Evolutionary conservation across 2,329 filamentous ascomycete species (phyloP), one percentile per base, ranked within the genome.

Genomic region (Cercospora citrullina): DNA sequence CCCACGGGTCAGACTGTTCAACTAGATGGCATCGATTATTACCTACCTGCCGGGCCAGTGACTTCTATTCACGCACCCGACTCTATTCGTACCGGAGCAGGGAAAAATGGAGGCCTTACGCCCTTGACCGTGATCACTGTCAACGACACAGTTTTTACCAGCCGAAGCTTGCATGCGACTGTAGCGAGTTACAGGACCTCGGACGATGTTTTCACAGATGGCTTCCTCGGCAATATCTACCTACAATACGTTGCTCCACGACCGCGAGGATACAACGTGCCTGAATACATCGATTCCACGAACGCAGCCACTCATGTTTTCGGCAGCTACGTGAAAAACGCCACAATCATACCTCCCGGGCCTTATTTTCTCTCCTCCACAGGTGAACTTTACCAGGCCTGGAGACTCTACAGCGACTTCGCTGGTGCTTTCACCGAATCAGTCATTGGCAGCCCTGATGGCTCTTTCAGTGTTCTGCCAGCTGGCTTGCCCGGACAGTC

Each of bases 341-440:
- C 55, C 8, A 65, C 70, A 30, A 62, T 61, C 26, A 72, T 86
- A 8, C 80, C 81, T 5, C 71, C 79, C 12, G 84, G 84, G 0
- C 84, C 85, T 1, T 86, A 86, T 71, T 86, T 86, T 70, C 69
- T 85, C 42, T 83, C 80, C 9, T 74, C 77, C 0, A 78, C 79
- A 16, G 84, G 84, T 3, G 74, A 80, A 14, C 75, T 86, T 5
- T 83, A 81, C 69, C 77, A 83, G 68, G 84, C 84, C 0, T 86
- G 82, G 77, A 77, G 81, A 60, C 73, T 86, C 0, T 86, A 84
- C 71, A 80, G 81, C 16, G 84, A 87, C 70, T 77, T 81, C 5
- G 79, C 83, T 48, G 80, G 81, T 12, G 82, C 84, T 2, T 86
- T 86, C 72, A 83, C 81, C 0, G 83, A 86, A 69, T 81, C 83